phyloP scores from a whole-genome alignment of 1,139 yeast species.

The Yamadazyma kanchanaburiensis region DNA sequence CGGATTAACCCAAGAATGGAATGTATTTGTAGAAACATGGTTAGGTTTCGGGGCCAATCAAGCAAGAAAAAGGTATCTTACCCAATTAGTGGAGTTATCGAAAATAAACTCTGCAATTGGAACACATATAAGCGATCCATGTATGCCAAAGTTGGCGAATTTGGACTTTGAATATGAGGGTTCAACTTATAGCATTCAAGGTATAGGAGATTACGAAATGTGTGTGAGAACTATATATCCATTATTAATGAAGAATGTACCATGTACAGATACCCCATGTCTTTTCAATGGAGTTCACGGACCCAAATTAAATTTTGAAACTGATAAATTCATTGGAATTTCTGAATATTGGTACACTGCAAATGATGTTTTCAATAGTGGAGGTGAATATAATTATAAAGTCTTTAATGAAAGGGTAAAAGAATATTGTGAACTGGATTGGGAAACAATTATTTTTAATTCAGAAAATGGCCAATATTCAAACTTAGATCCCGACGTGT shows the following conservation, averaged over 20 bases:
- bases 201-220: constrained; percentile 66
- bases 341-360: constrained; percentile 88
- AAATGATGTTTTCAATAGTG: constrained; percentile 72
- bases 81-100: constrained; percentile 40
- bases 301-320: constrained; percentile 65
- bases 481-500: constrained; percentile 39
- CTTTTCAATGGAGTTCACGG: constrained; percentile 80
- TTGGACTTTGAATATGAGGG: constrained; percentile 38
- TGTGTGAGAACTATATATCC: constrained; percentile 72
- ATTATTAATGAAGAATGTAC: constrained; percentile 62
- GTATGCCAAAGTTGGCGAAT: constrained; percentile 63
- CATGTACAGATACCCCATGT: constrained; percentile 73
- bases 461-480: constrained; percentile 52
- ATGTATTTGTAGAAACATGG: constrained; percentile 79
- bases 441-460: constrained; percentile 51
- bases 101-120: constrained; percentile 10
- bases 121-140: constrained; percentile 56
- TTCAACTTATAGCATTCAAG: constrained; percentile 47
- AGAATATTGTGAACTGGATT: constrained; percentile 63
- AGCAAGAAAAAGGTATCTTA: constrained; percentile 63
- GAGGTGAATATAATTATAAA: constrained; percentile 69
- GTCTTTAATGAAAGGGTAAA: constrained; percentile 58
- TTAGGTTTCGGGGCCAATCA: constrained; percentile 83
- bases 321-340: constrained; percentile 72
- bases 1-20: constrained; percentile 64